These are phyloP conservation scores for Neoboletus magnificus DNA, from an alignment of 768 basidiomycete genomes.

Conservation along the genomic window DNA sequence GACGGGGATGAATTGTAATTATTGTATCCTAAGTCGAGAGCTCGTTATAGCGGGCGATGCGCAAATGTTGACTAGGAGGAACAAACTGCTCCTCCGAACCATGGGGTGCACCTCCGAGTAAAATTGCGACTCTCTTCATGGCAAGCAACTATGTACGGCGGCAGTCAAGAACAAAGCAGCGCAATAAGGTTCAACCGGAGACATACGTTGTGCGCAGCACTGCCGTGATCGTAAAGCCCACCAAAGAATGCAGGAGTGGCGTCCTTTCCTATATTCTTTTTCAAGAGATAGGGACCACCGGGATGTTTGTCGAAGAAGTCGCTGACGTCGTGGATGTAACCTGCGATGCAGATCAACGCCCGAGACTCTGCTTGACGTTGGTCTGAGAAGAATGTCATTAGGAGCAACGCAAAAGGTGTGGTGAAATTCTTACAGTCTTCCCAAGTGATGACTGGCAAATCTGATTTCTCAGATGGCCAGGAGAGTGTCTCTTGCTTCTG, in stretches of 20 bases:
- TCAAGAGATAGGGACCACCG: not conserved
- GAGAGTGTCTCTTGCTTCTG: not conserved
- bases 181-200: not conserved
- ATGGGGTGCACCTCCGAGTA: not conserved
- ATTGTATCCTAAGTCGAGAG: not conserved
- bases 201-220: not conserved
- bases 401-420: not conserved
- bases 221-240: not conserved
- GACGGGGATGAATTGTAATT: too few species aligned
- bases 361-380: not conserved
- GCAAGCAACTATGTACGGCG: not conserved
- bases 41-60: not conserved
- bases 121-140: not conserved
- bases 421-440: not conserved
- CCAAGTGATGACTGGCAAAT: not conserved
- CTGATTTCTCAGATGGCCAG: not conserved
- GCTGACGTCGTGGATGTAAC: not conserved
- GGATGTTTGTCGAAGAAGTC: not conserved
- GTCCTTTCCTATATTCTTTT: not conserved
- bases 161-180: not conserved
- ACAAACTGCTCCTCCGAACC: not conserved
- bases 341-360: not conserved
- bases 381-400: not conserved
- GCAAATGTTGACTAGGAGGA: not conserved
- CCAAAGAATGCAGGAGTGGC: not conserved